These are phyloP conservation scores for Alternaria sp. DNA, from an alignment of 2,329 filamentous ascomycete genomes.

Conservation along the genomic window DNA sequence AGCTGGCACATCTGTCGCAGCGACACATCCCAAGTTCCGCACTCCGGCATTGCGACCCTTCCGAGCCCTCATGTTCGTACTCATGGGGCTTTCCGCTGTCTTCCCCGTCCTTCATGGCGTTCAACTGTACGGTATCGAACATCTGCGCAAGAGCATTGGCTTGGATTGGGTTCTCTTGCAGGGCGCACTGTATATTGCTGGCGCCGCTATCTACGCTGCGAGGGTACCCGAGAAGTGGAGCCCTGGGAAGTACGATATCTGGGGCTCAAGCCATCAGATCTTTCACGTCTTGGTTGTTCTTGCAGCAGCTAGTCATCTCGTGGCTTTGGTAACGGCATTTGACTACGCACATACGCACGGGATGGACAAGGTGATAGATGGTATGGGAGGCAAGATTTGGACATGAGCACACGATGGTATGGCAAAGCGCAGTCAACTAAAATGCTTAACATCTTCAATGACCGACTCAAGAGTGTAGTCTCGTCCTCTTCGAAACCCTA, in stretches of 20 bases:
- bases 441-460: background rate
- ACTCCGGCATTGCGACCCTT: constrained; percentile 84
- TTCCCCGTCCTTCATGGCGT: constrained; percentile 83
- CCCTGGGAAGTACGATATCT: constrained; percentile 85
- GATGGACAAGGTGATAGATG: constrained; percentile 10
- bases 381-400: background rate
- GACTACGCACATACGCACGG: constrained; percentile 74
- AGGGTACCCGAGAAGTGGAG: constrained; percentile 82
- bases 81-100: constrained; percentile 82
- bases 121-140: constrained; percentile 67
- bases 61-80: constrained; percentile 86
- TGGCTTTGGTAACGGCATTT: constrained; percentile 82
- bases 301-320: constrained; percentile 81
- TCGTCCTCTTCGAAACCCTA: background rate
- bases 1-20: constrained; percentile 75
- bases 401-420: background rate
- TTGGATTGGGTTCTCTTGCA: constrained; percentile 81
- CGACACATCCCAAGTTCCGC: constrained; percentile 81
- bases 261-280: constrained; percentile 93
- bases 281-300: constrained; percentile 90
- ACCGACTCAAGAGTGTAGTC: background rate
- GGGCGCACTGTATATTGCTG: constrained; percentile 82
- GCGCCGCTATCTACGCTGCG: constrained; percentile 83
- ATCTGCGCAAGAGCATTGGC: constrained; percentile 76
- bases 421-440: background rate